Evolutionary conservation across 2,329 filamentous ascomycete genomes (phyloP), one percentile per base, ranked within the genome.

Genomic region (Coniochaeta sp.): DNA sequence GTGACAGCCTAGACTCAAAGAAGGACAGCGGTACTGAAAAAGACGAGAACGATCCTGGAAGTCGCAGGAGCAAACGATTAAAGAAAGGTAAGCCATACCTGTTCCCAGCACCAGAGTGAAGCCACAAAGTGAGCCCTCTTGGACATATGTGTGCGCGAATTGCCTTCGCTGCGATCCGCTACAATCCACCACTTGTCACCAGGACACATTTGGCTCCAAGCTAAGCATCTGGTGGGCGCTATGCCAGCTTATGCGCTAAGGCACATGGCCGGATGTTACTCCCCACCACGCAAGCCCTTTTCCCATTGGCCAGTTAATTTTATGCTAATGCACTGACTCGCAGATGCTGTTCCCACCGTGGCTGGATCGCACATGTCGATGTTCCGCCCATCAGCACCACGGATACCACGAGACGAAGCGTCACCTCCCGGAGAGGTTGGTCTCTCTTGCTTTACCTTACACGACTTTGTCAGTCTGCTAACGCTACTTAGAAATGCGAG

Each of bases 351-450:
- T 38, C 91, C 93, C 50, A 96, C 91, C 36, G 91, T 99, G 66
- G 92, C 92, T 65, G 95, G 95, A 59, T 98, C 93, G 58, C 92
- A 98, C 75, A 98, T 98, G 92, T 95, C 91, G 62, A 85, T 93
- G 69, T 92, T 96, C 70, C 90, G 93, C 58, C 91, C 93, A 60
- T 88, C 89, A 28, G 87, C 88, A 17, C 90, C 88, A 19, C 83
- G 85, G 63, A 79, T 87, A 61, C 80, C 81, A 22, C 79, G 83
- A 59, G 84, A 85, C 60, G 82, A 86, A 60, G 63, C 72, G 26
- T 66, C 71, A 10, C 66, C 70, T n/a, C 68, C 76, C 8, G 77
- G 76, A 58, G 81, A 84, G 71, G 71, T 76, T 68, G 62, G 32
- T 22, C 34, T 36, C 14, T 36, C 38, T 44, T 22, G 19, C n/a